These are phyloP conservation scores for cucumber (Cucumis sativus) DNA, from an alignment of 306 rosid genomes.

Conservation along the genomic window DNA sequence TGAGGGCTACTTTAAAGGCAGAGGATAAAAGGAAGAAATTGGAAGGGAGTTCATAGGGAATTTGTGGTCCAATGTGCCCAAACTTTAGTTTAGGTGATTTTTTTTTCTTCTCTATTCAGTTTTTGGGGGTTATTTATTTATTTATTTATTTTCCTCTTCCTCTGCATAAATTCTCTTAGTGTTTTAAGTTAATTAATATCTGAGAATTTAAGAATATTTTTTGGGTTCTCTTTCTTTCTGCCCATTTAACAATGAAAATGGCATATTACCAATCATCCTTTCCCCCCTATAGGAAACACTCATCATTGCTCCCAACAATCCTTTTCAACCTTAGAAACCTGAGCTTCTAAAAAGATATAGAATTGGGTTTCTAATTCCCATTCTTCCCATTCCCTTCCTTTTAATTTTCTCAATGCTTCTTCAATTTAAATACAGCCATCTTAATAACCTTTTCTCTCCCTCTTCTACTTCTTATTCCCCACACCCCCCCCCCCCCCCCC, in stretches of 20 bases:
- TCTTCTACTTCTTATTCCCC: constrained; percentile 11
- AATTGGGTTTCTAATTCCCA: constrained; percentile 18
- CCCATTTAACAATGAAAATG: constrained; percentile 89
- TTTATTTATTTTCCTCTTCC: background rate
- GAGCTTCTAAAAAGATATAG: constrained; percentile 58
- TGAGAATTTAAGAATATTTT: background rate
- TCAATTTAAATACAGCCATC: constrained; percentile 9
- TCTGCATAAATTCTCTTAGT: background rate
- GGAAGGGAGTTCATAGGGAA: constrained; percentile 27
- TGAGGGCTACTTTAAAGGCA: constrained; percentile 19
- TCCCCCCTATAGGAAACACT: constrained; percentile 98
- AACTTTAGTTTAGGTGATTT: background rate
- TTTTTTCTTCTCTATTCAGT: background rate
- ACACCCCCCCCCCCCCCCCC: constrained; percentile 3
- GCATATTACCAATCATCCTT: constrained; percentile 96
- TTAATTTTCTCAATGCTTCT: constrained; percentile 21
- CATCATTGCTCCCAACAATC: constrained; percentile 99
- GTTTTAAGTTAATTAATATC: background rate
- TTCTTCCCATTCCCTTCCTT: constrained; percentile 9
- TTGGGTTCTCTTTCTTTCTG: constrained; percentile 25
- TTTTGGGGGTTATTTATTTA: background rate
- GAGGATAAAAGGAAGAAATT: constrained; percentile 17
- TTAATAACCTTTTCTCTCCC: constrained; percentile 17
- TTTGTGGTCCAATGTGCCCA: constrained; percentile 15
- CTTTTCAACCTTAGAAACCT: constrained; percentile 94